Conservation (phyloP, 805 yeast species). For the Vanderwaltozyma yarrowii region DNA sequence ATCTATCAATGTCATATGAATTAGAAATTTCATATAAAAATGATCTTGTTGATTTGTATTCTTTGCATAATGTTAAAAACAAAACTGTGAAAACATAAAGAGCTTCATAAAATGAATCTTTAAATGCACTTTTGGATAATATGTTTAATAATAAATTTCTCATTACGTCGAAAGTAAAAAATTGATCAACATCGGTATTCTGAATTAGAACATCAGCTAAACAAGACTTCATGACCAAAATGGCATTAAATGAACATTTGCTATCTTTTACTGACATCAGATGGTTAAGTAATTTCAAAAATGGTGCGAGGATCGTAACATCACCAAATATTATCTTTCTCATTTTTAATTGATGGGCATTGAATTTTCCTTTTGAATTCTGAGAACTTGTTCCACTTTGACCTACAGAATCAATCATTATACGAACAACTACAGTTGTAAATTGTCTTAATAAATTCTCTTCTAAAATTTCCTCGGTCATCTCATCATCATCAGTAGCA, state of each 20-base stretch:
- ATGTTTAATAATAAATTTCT: conserved; percentile 61
- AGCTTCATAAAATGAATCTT: conserved; percentile 84
- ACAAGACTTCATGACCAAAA: conserved; percentile 66
- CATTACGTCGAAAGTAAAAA: conserved; percentile 40
- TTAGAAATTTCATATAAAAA: conserved; percentile 45
- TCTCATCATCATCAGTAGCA: conserved; percentile 62
- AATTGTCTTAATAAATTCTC: conserved; percentile 89
- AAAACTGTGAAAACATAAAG: conserved; percentile 78
- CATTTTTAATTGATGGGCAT: conserved; percentile 54
- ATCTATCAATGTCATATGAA: conserved; percentile 47
- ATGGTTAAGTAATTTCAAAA: conserved; percentile 63
- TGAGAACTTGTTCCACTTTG: conserved; percentile 47
- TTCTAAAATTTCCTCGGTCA: conserved; percentile 97
- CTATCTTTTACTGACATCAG: conserved; percentile 78
- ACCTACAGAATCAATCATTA: conserved; percentile 79
- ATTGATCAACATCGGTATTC: conserved; percentile 67
- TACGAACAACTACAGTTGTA: conserved; percentile 82
- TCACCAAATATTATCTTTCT: conserved; percentile 57
- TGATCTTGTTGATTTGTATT: conserved; percentile 56
- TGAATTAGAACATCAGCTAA: conserved; percentile 57
- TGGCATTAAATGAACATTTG: conserved; percentile 85
- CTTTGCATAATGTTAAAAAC: conserved; percentile 64
- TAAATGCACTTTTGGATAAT: conserved; percentile 62
- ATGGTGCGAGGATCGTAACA: conserved; percentile 62
- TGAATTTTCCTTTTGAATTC: conserved; percentile 23